These are phyloP conservation scores for Nothophaeocryptopus gaeumannii DNA, from an alignment of 2,329 filamentous ascomycete genomes.

Conservation along the genomic window DNA sequence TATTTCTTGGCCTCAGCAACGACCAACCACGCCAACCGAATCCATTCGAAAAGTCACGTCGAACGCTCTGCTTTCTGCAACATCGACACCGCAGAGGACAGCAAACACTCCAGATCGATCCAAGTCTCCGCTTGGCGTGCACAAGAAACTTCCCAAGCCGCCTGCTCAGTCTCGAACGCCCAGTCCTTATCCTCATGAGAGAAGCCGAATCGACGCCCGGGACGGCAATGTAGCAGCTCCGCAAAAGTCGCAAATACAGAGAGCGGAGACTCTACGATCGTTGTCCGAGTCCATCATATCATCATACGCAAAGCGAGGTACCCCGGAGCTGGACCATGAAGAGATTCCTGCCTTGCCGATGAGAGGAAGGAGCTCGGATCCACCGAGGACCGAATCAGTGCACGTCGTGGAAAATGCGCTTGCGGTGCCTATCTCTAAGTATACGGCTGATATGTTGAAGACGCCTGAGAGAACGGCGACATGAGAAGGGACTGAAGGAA, in stretches of 20 bases:
- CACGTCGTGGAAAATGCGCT: neutral
- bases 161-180: slow-evolving; percentile 15
- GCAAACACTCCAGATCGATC: slow-evolving; percentile 9
- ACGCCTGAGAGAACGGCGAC: neutral
- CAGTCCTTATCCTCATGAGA: slow-evolving; percentile 1
- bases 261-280: slow-evolving; percentile 31
- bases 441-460: slow-evolving; percentile 7
- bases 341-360: neutral
- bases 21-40: neutral
- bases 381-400: neutral
- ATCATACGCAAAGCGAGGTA: slow-evolving; percentile 27
- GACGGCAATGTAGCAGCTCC: slow-evolving; percentile 1
- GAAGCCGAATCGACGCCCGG: neutral
- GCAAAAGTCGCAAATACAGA: slow-evolving; percentile 3
- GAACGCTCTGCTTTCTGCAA: neutral
- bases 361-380: neutral
- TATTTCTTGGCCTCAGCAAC: slow-evolving; percentile 12
- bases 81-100: neutral
- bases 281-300: slow-evolving; percentile 35
- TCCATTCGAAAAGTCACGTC: neutral
- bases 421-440: slow-evolving; percentile 2
- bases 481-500: too few species aligned
- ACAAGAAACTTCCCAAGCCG: slow-evolving; percentile 29
- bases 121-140: slow-evolving; percentile 18
- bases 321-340: slow-evolving; percentile 6